Base-by-base conservation (phyloP, 2,329 filamentous ascomycete species). In the Cladophialophora psammophila region DNA sequence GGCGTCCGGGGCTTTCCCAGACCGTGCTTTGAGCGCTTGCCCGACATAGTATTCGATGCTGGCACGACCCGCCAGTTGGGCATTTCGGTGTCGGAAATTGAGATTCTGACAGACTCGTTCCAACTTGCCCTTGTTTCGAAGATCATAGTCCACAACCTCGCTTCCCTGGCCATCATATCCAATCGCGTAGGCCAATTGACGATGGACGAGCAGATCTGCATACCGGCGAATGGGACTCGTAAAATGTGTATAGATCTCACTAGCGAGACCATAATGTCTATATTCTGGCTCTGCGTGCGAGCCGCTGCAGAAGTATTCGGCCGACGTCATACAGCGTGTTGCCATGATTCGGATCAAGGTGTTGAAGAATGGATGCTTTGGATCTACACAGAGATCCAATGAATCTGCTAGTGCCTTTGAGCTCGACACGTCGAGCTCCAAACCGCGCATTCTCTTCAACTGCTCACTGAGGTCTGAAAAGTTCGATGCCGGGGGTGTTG, bases 11-110 rank as follows among this genome's bases (percentile, higher is more conserved):
- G 76, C 76, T 72, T 80, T 81, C 72, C 82, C 80, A 15, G 87
- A 83, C 62, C 87, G 83, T 9, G 87, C 93, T 81, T 95, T 95
- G 64, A 99, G 89, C 12, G 94, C 93, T 81, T 99, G 95, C 0
- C 95, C 95, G 57, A 99, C 95, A 77, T 98, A 99, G 82, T 98
- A 99, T 74, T 97, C 94, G 70, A 99, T 94, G 73, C 91, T 95
- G 32, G 95, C 94, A 67, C 95, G 89, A 40, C 94, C 94, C 2
- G 95, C 95, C 80, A 96, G 90, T 80, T 99, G 95, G 36, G 95
- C 95, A 79, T 99, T 99, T 76, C 95, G 92, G 79, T 99, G 95
- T 7, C 95, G 90, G 65, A 95, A 90, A 79, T 99, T 99, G 86
- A 99, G 97, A 82, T 99, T 99, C 80, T 93, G 94, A 86, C 95